These are phyloP conservation scores for Gliomastix tumulicola DNA, from an alignment of 2,329 filamentous ascomycete genomes.

Conservation along the genomic window DNA sequence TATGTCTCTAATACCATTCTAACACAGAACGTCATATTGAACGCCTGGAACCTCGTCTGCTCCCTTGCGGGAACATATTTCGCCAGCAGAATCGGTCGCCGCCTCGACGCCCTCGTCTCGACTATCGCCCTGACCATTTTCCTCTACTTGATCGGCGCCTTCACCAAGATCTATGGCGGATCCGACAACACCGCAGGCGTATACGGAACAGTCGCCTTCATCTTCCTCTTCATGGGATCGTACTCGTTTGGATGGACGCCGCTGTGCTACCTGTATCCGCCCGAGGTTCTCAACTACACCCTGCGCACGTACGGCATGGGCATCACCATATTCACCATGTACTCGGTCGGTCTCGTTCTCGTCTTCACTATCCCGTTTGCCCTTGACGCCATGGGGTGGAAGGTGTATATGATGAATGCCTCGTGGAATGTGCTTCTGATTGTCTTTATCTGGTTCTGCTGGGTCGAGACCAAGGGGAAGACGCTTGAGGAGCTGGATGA, in stretches of 20 bases:
- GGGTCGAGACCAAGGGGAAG: constrained; percentile 33
- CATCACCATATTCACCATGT: constrained; percentile 2
- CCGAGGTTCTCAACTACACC: constrained; percentile 19
- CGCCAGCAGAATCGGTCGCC: constrained; percentile 33
- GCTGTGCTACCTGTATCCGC: constrained; percentile 14
- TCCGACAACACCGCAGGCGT: constrained; percentile 25
- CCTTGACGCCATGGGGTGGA: constrained; percentile 14
- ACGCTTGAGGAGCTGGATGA: constrained; percentile 35
- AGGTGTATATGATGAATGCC: constrained; percentile 14
- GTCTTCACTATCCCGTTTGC: constrained; percentile 14
- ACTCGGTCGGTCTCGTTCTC: constrained; percentile 4
- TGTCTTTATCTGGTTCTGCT: constrained; percentile 10
- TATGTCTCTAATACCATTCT: background rate
- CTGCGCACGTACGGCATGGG: constrained; percentile 26
- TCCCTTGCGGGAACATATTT: constrained; percentile 34
- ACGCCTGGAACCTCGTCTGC: constrained; percentile 37
- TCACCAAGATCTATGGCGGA: constrained; percentile 29
- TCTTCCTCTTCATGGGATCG: constrained; percentile 17
- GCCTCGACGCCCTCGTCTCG: constrained; percentile 30
- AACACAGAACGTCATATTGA: constrained; percentile 38
- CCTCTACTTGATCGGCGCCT: constrained; percentile 42
- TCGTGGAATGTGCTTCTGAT: constrained; percentile 15
- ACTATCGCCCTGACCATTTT: constrained; percentile 29
- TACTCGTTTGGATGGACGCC: constrained; percentile 19
- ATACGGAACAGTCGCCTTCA: constrained; percentile 23